A percentile compares a stretch with the other conserved stretches of the same genome.
phyloP scores from a whole-genome alignment of 2,329 filamentous ascomycete species.

The Colletotrichum melonis region DNA sequence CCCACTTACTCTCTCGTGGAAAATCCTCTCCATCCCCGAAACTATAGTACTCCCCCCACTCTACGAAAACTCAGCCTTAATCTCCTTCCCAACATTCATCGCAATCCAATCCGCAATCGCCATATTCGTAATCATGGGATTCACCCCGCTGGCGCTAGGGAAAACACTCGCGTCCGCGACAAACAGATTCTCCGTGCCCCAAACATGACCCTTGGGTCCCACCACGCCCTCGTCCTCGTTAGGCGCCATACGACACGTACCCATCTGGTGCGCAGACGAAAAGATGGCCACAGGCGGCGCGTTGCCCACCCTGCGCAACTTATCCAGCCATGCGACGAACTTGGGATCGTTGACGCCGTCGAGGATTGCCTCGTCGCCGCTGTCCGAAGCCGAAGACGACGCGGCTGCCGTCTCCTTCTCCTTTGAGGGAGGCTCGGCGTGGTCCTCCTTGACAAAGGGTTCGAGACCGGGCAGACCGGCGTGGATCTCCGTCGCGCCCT shows the following conservation, averaged over 20 bases:
- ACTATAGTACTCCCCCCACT: too few species aligned
- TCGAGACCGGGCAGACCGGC: slow-evolving; percentile 70
- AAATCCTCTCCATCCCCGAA: too few species aligned
- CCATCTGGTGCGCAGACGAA: slow-evolving; percentile 85
- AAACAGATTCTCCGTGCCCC: slow-evolving; percentile 73
- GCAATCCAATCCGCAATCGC: slow-evolving; percentile 75
- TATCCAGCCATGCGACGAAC: slow-evolving; percentile 72
- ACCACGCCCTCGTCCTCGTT: slow-evolving; percentile 65
- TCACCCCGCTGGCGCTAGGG: slow-evolving; percentile 81
- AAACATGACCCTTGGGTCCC: slow-evolving; percentile 69
- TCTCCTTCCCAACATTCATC: slow-evolving; percentile 62
- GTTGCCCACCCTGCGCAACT: slow-evolving; percentile 60
- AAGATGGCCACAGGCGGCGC: slow-evolving; percentile 65
- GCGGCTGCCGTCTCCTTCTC: slow-evolving; percentile 26
- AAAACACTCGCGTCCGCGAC: slow-evolving; percentile 82
- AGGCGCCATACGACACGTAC: slow-evolving; percentile 77
- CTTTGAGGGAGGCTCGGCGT: slow-evolving; percentile 29
- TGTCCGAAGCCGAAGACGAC: background rate
- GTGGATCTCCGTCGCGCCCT: slow-evolving; percentile 85
- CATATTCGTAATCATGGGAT: slow-evolving; percentile 86
- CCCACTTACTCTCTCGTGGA: background rate
- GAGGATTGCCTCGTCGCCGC: slow-evolving; percentile 25
- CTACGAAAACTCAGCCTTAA: slow-evolving; percentile 40
- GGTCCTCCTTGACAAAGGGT: slow-evolving; percentile 64
- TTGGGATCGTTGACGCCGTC: slow-evolving; percentile 62